Evolutionary conservation across 208 protist species (phyloP).

Genomic region (Trichomonas gallinae): DNA sequence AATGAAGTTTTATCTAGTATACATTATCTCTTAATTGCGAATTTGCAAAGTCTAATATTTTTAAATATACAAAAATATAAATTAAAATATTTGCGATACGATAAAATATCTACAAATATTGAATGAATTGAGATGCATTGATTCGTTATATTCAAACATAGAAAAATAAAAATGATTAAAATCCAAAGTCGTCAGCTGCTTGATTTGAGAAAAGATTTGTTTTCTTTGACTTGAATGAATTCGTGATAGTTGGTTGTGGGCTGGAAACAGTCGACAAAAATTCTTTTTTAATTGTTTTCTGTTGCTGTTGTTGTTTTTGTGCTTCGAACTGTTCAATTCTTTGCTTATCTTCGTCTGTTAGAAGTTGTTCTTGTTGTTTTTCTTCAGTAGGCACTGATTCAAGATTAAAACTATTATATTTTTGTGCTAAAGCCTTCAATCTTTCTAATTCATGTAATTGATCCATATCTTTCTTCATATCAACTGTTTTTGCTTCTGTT

Average conservation of each 20-base stretch:
- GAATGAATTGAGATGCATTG: too few relatives aligned
- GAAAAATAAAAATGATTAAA: too few relatives aligned
- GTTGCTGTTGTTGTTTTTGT: neutral
- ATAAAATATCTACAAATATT: too few relatives aligned
- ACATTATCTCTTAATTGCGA: too few relatives aligned
- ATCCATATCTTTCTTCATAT: slow-evolving; percentile 10
- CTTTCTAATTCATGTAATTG: neutral
- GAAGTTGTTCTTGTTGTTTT: neutral
- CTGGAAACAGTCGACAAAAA: neutral
- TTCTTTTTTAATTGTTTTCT: neutral
- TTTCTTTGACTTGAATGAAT: neutral
- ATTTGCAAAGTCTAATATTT: too few relatives aligned
- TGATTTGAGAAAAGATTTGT: neutral
- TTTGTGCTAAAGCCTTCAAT: neutral
- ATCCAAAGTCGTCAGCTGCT: neutral
- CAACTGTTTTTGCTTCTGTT: neutral
- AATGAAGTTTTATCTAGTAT: too few relatives aligned
- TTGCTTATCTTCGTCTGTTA: neutral
- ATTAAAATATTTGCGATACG: too few relatives aligned
- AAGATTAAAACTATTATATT: neutral
- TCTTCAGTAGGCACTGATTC: neutral
- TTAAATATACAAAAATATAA: too few relatives aligned
- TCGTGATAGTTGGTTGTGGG: neutral
- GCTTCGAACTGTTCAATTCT: neutral
- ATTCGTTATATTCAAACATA: too few relatives aligned